Evolutionary conservation across 176 grass and related monocot genomes (phyloP).

Genomic region (Eleusine coracana): DNA sequence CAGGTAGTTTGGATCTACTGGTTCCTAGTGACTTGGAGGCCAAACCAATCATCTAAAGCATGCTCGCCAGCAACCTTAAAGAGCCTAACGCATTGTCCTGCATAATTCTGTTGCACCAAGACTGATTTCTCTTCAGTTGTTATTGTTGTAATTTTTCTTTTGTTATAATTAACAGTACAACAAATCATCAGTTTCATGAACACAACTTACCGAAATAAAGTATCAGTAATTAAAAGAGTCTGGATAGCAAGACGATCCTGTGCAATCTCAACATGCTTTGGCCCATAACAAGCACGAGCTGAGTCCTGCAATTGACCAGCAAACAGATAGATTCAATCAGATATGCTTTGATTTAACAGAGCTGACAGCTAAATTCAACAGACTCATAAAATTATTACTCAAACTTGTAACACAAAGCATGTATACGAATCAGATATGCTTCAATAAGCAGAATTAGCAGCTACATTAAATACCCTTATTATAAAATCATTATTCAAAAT

Average conservation of each 20-base stretch:
- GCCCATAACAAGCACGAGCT: constrained; percentile 93
- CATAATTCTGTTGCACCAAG: not conserved
- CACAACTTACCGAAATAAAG: constrained; percentile 68
- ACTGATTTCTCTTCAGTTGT: not conserved
- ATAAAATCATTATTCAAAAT: not conserved
- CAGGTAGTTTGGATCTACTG: not conserved
- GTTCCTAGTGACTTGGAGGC: not conserved
- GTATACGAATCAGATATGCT: not conserved
- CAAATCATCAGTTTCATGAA: constrained; percentile 13
- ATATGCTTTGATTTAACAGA: constrained; percentile 33
- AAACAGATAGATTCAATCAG: constrained; percentile 27
- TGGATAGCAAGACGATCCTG: constrained; percentile 71
- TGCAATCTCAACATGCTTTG: constrained; percentile 90
- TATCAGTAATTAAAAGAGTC: constrained; percentile 96
- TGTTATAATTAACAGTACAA: not conserved
- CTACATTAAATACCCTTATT: not conserved
- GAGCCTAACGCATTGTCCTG: not conserved
- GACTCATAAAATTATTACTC: not conserved
- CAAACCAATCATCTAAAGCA: not conserved
- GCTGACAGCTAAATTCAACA: not conserved
- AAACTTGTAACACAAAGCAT: not conserved
- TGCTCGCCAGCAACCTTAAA: constrained; percentile 19
- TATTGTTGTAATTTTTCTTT: not conserved
- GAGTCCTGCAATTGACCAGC: constrained; percentile 66
- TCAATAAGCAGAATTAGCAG: not conserved